Evolutionary conservation across 441 rosid genomes (phyloP), one percentile per base, ranked within the genome.

Genomic region (Pelargonium cotyledonis): DNA sequence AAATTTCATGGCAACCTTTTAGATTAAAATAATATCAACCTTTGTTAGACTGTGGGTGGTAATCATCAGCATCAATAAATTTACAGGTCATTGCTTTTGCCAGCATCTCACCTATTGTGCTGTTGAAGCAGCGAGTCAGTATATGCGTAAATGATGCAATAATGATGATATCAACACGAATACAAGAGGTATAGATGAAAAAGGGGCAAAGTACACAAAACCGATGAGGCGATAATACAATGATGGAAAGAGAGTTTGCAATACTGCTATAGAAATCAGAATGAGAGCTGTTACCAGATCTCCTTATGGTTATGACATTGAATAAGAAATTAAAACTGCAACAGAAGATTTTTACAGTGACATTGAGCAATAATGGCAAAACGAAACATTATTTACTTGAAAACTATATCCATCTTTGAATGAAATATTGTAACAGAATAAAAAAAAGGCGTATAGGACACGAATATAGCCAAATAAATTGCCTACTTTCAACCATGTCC

Each of bases 51-150:
- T 23, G 66, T 14, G 92, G 78, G 38, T 87, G 98, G 76, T 83
- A 92, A 77, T 86, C 89, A 72, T 88, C 95, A 0, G 94, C 92
- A 68, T 89, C 94, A 55, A 89, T 79, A 75, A 84, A 89, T 1
- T 68, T 73, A 67, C 85, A 85, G 23, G 79, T 75, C 62, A 90
- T 68, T 75, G 66, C 83, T 69, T 71, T 74, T 23, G 89, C 92
- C 67, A 92, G 71, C 85, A 83, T 68, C 26, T 76, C 75, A 19
- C 96, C 95, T 70, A 86, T 76, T 55, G 92, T 91, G 31, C 96
- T 89, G 80, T 76, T 69, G 31, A 41, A 80, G 60, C 46, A 35
- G 38, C 31, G 15, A 51, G 7, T 8, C 55, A 65, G 66, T 65
- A 66, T 60, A 46, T 12, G 58, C 62, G 14, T 47, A 47, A 1